phyloP scores from a whole-genome alignment of 169 alveolate species.

The Besnoitia besnoiti region DNA sequence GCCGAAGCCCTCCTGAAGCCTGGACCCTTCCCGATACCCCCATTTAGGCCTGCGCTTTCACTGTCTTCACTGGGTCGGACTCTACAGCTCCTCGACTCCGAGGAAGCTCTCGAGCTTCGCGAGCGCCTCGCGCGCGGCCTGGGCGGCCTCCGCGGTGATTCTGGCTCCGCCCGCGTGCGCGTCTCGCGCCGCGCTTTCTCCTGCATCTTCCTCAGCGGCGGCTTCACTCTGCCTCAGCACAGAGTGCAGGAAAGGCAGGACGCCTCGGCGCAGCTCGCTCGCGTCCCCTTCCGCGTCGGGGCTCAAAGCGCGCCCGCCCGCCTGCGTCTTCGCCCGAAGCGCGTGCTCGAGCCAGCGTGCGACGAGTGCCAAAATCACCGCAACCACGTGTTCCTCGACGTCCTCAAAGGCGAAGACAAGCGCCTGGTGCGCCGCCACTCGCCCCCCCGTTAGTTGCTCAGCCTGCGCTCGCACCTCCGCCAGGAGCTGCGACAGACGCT shows the following conservation, averaged over 20 bases:
- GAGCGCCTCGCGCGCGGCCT: neutral
- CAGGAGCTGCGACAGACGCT: neutral
- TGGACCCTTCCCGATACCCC: neutral
- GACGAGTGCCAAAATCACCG: neutral
- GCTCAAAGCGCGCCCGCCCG: neutral
- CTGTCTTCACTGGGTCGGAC: neutral
- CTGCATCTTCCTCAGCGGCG: neutral
- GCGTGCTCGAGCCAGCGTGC: neutral
- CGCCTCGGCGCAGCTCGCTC: neutral
- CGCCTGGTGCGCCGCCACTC: too few species aligned
- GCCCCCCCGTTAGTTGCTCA: too few species aligned
- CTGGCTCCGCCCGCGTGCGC: too few species aligned
- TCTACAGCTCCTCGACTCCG: neutral
- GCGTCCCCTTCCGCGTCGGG: neutral
- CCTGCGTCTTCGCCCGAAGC: neutral
- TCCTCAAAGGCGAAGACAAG: neutral
- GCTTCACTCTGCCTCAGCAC: neutral
- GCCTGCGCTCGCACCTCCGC: neutral
- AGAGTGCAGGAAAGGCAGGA: neutral
- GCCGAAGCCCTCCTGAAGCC: neutral
- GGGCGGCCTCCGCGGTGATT: neutral
- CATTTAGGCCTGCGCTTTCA: neutral
- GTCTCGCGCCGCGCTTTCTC: neutral
- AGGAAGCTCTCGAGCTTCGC: neutral
- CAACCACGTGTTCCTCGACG: neutral